phyloP scores from a whole-genome alignment of 2,329 filamentous ascomycete species.

The Pseudonectria buxi region DNA sequence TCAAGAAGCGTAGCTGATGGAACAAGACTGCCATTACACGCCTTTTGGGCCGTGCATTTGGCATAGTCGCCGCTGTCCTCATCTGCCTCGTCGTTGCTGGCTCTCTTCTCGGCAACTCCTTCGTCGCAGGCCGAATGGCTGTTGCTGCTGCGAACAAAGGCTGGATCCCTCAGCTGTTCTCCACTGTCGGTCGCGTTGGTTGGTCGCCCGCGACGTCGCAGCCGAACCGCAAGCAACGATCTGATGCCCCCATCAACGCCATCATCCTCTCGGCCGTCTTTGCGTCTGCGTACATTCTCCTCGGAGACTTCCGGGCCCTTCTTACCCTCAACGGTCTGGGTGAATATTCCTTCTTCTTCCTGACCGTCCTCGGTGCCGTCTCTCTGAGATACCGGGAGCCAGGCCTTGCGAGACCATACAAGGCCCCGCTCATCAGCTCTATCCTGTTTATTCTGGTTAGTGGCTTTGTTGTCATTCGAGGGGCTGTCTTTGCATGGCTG shows the following conservation, averaged over 20 bases:
- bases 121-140: slow-evolving; percentile 54
- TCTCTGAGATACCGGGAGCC: slow-evolving; percentile 52
- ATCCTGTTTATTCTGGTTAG: slow-evolving; percentile 50
- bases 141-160: slow-evolving; percentile 48
- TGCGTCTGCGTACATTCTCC: slow-evolving; percentile 50
- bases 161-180: slow-evolving; percentile 43
- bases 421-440: slow-evolving; percentile 44
- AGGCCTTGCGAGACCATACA: slow-evolving; percentile 47
- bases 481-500: slow-evolving; percentile 50
- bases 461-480: slow-evolving; percentile 52
- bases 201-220: slow-evolving; percentile 1
- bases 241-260: slow-evolving; percentile 49
- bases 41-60: slow-evolving; percentile 47
- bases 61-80: slow-evolving; percentile 46
- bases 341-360: slow-evolving; percentile 58
- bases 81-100: slow-evolving; percentile 57
- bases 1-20: too few species aligned
- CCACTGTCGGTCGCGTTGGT: slow-evolving; percentile 38
- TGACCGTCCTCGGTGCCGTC: slow-evolving; percentile 53
- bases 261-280: slow-evolving; percentile 42
- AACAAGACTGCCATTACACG: slow-evolving; percentile 46
- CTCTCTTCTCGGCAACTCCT: slow-evolving; percentile 56
- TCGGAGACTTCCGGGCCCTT: slow-evolving; percentile 55
- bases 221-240: slow-evolving; percentile 12
- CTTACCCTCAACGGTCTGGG: slow-evolving; percentile 54